Evolutionary conservation across 441 rosid genomes (phyloP).

Genomic region (Eruca vesicaria): DNA sequence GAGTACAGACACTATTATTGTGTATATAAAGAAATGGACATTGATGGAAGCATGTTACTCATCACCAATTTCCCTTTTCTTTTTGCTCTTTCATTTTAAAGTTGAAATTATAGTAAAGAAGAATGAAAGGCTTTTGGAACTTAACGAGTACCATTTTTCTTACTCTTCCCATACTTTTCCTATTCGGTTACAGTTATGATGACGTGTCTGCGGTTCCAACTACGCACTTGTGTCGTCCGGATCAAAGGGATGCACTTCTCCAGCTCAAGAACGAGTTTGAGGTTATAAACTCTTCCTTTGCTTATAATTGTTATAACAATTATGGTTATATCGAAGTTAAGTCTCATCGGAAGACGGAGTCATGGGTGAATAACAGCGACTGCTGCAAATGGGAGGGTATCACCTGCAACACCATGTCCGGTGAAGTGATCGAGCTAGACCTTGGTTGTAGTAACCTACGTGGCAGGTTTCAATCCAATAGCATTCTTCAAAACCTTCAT

Average conservation of each 20-base stretch:
- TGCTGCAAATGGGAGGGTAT: neutral
- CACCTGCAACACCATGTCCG: neutral
- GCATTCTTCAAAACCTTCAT: neutral
- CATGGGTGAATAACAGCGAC: neutral
- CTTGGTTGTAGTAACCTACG: neutral
- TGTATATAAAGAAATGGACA: no score
- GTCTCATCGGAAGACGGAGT: neutral
- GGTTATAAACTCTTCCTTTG: neutral
- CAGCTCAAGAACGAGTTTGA: neutral
- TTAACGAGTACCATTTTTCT: no score
- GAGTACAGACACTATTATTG: no score
- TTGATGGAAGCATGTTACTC: no score
- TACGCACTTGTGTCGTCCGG: neutral
- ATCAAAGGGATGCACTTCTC: neutral
- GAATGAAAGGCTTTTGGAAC: no score
- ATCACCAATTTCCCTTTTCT: no score
- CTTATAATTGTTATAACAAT: neutral
- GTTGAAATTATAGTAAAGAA: no score
- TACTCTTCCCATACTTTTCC: no score
- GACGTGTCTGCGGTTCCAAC: no score
- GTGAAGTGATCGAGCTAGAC: neutral
- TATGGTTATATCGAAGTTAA: no score
- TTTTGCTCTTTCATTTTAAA: no score
- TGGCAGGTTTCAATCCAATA: neutral
- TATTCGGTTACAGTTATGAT: no score